Conservation (phyloP, 2,329 filamentous ascomycete genomes). For the Epichloe sp. region DNA sequence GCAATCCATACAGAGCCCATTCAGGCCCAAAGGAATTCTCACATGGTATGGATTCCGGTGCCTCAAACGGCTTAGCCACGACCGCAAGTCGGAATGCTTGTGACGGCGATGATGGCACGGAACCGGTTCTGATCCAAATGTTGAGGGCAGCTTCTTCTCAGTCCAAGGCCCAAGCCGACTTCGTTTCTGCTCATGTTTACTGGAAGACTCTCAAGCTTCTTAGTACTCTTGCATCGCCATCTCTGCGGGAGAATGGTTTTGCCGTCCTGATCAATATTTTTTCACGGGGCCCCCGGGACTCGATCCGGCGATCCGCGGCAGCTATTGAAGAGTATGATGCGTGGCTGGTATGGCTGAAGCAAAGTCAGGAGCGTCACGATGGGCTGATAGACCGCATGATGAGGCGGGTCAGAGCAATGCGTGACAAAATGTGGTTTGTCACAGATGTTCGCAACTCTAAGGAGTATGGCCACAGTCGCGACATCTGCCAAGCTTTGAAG, state of each 20-base stretch:
- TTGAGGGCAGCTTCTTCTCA: slow-evolving; percentile 63
- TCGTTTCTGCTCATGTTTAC: slow-evolving; percentile 71
- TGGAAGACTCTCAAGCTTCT: slow-evolving; percentile 72
- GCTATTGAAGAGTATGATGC: slow-evolving; percentile 69
- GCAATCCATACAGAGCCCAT: slow-evolving; percentile 42
- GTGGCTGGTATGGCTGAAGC: slow-evolving; percentile 73
- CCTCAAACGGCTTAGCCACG: neutral
- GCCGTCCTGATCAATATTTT: slow-evolving; percentile 58
- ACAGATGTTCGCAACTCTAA: slow-evolving; percentile 85
- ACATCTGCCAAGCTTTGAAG: slow-evolving; percentile 76
- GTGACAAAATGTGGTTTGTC: slow-evolving; percentile 98
- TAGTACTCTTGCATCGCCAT: slow-evolving; percentile 45
- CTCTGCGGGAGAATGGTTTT: slow-evolving; percentile 54
- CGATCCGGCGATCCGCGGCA: slow-evolving; percentile 54
- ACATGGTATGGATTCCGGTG: slow-evolving; percentile 4
- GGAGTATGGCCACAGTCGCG: slow-evolving; percentile 74
- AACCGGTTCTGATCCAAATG: slow-evolving; percentile 54
- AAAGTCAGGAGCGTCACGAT: slow-evolving; percentile 68
- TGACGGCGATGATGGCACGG: slow-evolving; percentile 14
- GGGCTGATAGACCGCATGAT: slow-evolving; percentile 62
- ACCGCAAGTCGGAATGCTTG: neutral
- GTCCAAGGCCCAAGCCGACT: slow-evolving; percentile 68
- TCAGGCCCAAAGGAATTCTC: slow-evolving; percentile 8
- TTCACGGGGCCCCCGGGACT: slow-evolving; percentile 58
- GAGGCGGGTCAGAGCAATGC: slow-evolving; percentile 56